Percentiles rank a stretch among this genome's conserved stretches.
phyloP scores from a whole-genome alignment of 306 rosid genomes.

The Leucaena leucocephala region DNA sequence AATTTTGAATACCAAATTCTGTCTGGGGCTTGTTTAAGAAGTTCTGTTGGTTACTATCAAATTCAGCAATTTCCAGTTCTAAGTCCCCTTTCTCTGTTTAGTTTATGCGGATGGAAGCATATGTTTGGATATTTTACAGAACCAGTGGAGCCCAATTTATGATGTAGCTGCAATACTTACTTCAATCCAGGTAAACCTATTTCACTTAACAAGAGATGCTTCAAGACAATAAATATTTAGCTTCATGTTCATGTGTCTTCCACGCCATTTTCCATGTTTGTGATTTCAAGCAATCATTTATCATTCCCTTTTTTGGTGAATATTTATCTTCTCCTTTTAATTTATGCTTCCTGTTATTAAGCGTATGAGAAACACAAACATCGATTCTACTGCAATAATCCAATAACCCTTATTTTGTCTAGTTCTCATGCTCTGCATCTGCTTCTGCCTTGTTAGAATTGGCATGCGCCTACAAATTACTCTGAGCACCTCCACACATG shows the following conservation, averaged over 20 bases:
- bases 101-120: slow-evolving; percentile 99
- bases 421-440: background rate
- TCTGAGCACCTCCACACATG: background rate
- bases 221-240: slow-evolving; percentile 1
- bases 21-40: background rate
- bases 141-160: slow-evolving; percentile 97
- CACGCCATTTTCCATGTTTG: background rate
- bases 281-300: background rate
- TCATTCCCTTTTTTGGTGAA: background rate
- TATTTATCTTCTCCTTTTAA: background rate
- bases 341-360: background rate
- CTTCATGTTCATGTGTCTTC: background rate
- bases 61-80: slow-evolving; percentile 33
- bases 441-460: background rate
- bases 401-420: background rate
- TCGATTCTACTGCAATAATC: background rate
- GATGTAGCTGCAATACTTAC: slow-evolving; percentile 98
- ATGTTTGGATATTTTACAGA: slow-evolving; percentile 94
- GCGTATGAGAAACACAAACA: background rate
- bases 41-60: background rate
- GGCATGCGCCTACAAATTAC: background rate
- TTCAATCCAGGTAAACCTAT: slow-evolving; percentile 80
- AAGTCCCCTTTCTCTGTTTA: slow-evolving; percentile 41
- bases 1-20: background rate
- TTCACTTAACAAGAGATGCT: slow-evolving; percentile 28